These are phyloP conservation scores for Suhomyces kilbournensis DNA, from an alignment of 805 yeast genomes.

Conservation along the genomic window DNA sequence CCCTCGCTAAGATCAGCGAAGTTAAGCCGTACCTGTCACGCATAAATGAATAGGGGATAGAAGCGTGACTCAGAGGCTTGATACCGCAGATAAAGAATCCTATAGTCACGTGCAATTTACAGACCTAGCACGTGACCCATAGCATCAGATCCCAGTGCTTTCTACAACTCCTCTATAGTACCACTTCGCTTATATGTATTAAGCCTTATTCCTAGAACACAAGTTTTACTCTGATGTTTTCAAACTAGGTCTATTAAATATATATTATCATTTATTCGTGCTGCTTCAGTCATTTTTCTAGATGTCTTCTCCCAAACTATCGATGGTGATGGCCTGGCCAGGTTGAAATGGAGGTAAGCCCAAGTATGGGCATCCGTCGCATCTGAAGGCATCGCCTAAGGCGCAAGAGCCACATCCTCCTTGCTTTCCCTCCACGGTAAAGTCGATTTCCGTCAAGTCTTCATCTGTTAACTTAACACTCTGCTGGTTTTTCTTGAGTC, in stretches of 20 bases:
- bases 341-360: slow-evolving; percentile 99
- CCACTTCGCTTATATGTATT: not conserved
- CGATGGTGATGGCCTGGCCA: slow-evolving; percentile 83
- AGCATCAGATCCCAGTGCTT: not conserved
- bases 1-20: not conserved
- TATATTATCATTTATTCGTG: not conserved
- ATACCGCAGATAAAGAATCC: not conserved
- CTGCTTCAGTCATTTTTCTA: slow-evolving; percentile 18
- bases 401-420: slow-evolving; percentile 98
- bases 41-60: not conserved
- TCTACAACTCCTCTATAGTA: too few species aligned
- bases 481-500: slow-evolving; percentile 29
- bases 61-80: not conserved
- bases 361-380: slow-evolving; percentile 96
- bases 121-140: not conserved
- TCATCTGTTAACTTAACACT: slow-evolving; percentile 53
- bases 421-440: slow-evolving; percentile 93
- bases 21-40: not conserved
- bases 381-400: slow-evolving; percentile 95
- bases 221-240: not conserved
- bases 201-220: not conserved
- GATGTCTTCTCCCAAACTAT: slow-evolving; percentile 73
- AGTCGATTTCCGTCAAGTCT: slow-evolving; percentile 87
- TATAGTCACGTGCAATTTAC: not conserved
- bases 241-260: not conserved